Evolutionary conservation across 73 alveolate species (phyloP), one percentile per base, ranked within the genome.

Genomic region (Stentor roeselii): DNA sequence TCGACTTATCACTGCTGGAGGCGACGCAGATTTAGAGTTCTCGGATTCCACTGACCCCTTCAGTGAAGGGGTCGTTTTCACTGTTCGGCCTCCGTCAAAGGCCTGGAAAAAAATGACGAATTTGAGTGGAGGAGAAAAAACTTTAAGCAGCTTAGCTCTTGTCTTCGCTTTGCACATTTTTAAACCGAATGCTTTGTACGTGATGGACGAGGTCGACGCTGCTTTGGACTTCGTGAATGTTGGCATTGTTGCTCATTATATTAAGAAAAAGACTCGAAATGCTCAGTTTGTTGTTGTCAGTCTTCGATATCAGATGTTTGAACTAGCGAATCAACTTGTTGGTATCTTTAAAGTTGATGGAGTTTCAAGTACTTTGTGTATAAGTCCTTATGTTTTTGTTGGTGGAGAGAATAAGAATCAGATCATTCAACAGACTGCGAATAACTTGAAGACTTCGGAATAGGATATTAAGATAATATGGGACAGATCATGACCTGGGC

Each of bases 151-250:
- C 3, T 83, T 96, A 14, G 78, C 97, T 30, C 88, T 96, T 86
- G 93, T 96, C 31, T 96, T 96, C 76, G 99, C 99, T 30, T 80
- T 96, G 75, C 99, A 96, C 89, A 96, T 90, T 84, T 96, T 91
- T 88, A 96, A 96, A 87, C 98, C 97, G 14, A 86, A 97, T 95
- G 95, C 97, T 3, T 86, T 95, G 30, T 95, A 93, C 82, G 92
- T 92, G 78, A 91, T 93, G 98, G 99, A 93, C 82, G 97, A 93
- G 84, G 94, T 93, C 61, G 99, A 96, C 82, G 99, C 99, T 27
- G 99, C 99, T 58, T 84, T 96, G 21, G 99, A 96, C 78, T 90
- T 88, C 82, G 90, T 93, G 84, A 96, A 96, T 85, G 99, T 96
- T 42, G 92, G 97, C 39, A 93, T 90, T 60, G 95, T 96, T 32